These are phyloP conservation scores for Pneumocystis murina DNA, from an alignment of 1,139 yeast species.

Conservation along the genomic window DNA sequence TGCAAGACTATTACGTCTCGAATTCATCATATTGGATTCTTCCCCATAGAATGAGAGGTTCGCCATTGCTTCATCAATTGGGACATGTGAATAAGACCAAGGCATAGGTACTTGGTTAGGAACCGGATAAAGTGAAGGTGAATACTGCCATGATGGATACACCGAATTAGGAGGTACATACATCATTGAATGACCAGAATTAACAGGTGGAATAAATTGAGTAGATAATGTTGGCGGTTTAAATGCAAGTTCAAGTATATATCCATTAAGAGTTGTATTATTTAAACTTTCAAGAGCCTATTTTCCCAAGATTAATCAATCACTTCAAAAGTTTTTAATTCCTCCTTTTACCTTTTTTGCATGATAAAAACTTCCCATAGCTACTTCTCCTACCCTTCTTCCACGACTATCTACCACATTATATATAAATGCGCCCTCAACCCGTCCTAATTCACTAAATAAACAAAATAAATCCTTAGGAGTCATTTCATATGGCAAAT, in stretches of 20 bases:
- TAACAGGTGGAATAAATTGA: not conserved
- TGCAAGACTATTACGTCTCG: not conserved
- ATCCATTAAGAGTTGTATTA: not conserved
- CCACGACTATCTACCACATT: not conserved
- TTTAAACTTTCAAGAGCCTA: slow-evolving; percentile 2
- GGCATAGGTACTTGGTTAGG: not conserved
- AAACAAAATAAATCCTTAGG: not conserved
- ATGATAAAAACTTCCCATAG: not conserved
- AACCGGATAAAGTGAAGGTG: not conserved
- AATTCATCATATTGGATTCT: not conserved
- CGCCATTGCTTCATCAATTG: not conserved
- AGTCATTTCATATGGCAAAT: not conserved
- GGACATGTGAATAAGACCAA: not conserved
- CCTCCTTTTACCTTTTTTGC: not conserved
- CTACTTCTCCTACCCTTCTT: not conserved
- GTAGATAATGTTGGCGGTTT: not conserved
- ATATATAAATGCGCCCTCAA: not conserved
- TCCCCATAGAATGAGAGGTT: not conserved
- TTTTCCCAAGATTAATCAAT: not conserved
- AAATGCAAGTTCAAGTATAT: slow-evolving; percentile 1
- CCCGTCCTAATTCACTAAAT: not conserved
- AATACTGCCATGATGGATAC: not conserved
- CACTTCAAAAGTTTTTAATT: not conserved
- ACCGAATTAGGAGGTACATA: not conserved
- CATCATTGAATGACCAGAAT: not conserved